Percentiles rank a stretch among this genome's conserved stretches.
phyloP scores from a whole-genome alignment of 768 basidiomycete species.

The Termitomyces sp. region DNA sequence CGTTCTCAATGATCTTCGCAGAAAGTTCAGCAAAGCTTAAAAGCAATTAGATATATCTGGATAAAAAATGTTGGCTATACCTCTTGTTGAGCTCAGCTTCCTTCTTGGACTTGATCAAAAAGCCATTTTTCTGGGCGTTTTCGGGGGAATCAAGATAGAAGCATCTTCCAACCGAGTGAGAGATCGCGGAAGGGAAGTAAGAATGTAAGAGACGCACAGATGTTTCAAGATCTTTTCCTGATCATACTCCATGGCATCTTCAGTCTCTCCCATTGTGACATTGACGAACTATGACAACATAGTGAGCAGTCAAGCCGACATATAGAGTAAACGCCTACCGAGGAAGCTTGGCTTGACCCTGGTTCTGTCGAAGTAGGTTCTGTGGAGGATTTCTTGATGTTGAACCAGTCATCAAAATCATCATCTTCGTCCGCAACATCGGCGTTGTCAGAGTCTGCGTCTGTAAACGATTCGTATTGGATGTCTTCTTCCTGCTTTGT shows the following conservation, averaged over 20 bases:
- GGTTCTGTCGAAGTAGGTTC: constrained; percentile 3
- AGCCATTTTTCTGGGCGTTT: constrained; percentile 65
- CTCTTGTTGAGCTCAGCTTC: constrained; percentile 49
- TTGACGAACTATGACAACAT: constrained; percentile 22
- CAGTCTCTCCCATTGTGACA: constrained; percentile 70
- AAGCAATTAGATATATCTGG: constrained; percentile 5
- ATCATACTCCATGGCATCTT: constrained; percentile 75
- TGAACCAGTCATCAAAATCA: constrained; percentile 39
- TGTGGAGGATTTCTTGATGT: constrained; percentile 24
- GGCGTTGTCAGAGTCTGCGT: constrained; percentile 68
- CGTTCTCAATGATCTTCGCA: constrained; percentile 58
- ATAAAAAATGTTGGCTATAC: constrained; percentile 32
- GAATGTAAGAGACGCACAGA: constrained; percentile 46
- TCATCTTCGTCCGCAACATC: constrained; percentile 41
- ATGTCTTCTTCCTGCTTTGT: constrained; percentile 16
- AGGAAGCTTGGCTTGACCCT: constrained; percentile 2
- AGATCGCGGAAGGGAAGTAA: neutral
- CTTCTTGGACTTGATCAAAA: constrained; percentile 53
- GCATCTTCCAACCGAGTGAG: constrained; percentile 42
- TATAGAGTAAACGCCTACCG: constrained; percentile 6
- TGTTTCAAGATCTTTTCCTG: constrained; percentile 77
- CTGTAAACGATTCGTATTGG: constrained; percentile 52
- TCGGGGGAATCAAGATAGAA: constrained; percentile 86
- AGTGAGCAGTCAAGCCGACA: neutral
- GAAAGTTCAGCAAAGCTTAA: constrained; percentile 54